Evolutionary conservation across 768 basidiomycete genomes (phyloP), one percentile per base, ranked within the genome.

Genomic region (Trametes cubensis): DNA sequence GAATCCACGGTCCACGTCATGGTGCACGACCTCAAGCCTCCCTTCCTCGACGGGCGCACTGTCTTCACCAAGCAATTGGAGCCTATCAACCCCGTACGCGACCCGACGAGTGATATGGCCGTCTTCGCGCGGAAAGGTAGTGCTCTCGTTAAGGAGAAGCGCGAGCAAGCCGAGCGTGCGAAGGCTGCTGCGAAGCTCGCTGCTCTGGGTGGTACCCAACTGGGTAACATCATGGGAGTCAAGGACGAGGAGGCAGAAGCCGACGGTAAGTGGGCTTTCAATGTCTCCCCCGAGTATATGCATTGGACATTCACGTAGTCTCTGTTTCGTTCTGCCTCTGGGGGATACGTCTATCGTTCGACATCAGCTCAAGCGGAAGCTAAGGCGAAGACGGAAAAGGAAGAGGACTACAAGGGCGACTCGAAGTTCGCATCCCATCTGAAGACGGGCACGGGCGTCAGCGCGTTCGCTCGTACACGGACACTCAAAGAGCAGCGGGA

Each of bases 151-250:
- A 92, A 92, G 69, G 97, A 98, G 77, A 94, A 96, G 73, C 82
- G 97, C 60, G 97, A 98, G 72, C 92, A 98, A 74, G 92, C 95
- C 2, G 97, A 99, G 75, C 83, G 97, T 13, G 91, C 91, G 25
- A 98, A 95, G 76, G 96, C 95, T 4, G 95, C 97, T 0, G 95
- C 96, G 2, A 98, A 98, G 75, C 81, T 97, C 17, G 95, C 96
- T 20, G 86, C 89, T 0, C 79, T 98, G 15, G 92, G 94, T 23
- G 97, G 97, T 21, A 98, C 95, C 0, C 81, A 89, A 0, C 80
- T 99, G n/a, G 97, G 97, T 20, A 98, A 99, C 72, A 89, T 98
- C 63, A 93, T 97, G 88, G 97, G 97, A 17, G 93, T 98, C 20
- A 92, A 90, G 74, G 94, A 98, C 64, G 93, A 95, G 67, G 93